Evolutionary conservation across 2,329 filamentous ascomycete species (phyloP).

Genomic region (Esteya vermicola): DNA sequence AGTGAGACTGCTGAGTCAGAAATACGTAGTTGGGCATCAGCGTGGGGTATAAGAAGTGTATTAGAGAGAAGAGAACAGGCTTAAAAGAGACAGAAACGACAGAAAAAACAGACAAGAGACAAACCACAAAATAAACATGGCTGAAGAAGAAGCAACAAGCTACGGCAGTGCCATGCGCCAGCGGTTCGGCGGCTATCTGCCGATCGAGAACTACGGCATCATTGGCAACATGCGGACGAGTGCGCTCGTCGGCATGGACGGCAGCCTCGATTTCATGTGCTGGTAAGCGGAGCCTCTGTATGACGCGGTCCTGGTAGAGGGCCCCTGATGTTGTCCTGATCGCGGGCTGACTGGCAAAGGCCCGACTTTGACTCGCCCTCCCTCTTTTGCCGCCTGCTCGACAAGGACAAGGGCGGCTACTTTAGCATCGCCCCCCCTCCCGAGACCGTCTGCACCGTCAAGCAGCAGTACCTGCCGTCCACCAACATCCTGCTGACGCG

Average conservation of each 20-base stretch:
- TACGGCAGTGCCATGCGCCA: slow-evolving; percentile 16
- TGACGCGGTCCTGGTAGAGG: too few relatives aligned
- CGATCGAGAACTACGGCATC: slow-evolving; percentile 65
- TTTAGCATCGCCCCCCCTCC: slow-evolving; percentile 50
- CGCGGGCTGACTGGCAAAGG: slow-evolving; percentile 35
- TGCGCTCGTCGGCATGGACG: slow-evolving; percentile 59
- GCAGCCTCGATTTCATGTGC: slow-evolving; percentile 65
- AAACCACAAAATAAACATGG: background rate
- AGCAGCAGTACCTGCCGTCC: slow-evolving; percentile 64
- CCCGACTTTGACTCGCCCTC: slow-evolving; percentile 68
- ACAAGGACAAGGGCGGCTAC: slow-evolving; percentile 61
- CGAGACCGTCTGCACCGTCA: slow-evolving; percentile 46
- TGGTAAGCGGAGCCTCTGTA: slow-evolving; percentile 31
- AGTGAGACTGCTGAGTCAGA: too few relatives aligned
- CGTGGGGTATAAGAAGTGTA: too few relatives aligned
- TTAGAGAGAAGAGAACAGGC: too few relatives aligned
- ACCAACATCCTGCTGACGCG: slow-evolving; percentile 64
- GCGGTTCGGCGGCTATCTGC: slow-evolving; percentile 32
- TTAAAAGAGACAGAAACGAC: too few relatives aligned
- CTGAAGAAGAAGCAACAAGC: background rate
- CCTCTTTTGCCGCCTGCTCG: slow-evolving; percentile 59
- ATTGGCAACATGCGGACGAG: slow-evolving; percentile 72
- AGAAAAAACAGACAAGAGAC: too few relatives aligned
- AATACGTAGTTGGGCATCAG: too few relatives aligned
- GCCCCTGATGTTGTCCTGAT: too few relatives aligned